Percentiles rank a stretch among this genome's conserved stretches.
Evolutionary conservation across 2,329 filamentous ascomycete species (phyloP).

Genomic region (Curvularia eragrostidis): DNA sequence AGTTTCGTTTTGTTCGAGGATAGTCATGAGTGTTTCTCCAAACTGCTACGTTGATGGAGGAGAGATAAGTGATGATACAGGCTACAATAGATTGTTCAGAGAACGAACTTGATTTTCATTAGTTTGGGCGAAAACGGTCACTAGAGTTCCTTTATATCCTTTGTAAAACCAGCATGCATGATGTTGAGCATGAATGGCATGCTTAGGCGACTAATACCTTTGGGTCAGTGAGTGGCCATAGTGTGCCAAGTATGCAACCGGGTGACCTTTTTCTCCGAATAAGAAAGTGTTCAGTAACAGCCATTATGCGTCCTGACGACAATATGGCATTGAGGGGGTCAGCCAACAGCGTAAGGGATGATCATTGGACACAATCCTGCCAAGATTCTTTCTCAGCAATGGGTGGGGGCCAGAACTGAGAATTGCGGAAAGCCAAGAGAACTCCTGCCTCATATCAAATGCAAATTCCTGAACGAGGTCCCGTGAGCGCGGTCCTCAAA

Average conservation of each 20-base stretch:
- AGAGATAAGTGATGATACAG: background rate
- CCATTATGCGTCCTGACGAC: background rate
- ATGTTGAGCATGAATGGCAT: background rate
- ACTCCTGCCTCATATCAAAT: background rate
- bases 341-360: background rate
- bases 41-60: background rate
- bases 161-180: background rate
- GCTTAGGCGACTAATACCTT: background rate
- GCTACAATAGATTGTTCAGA: background rate
- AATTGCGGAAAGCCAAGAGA: background rate
- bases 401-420: background rate
- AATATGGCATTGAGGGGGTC: background rate
- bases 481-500: background rate
- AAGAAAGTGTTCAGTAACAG: background rate
- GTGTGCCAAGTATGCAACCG: conserved; percentile 1
- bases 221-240: background rate
- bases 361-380: background rate
- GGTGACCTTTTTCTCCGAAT: background rate
- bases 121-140: background rate
- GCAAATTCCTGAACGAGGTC: background rate
- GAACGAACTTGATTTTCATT: background rate
- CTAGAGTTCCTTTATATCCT: background rate
- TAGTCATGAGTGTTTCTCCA: background rate
- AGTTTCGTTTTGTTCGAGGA: background rate
- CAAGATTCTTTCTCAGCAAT: background rate